These are phyloP conservation scores for Penicillium sp. DNA, from an alignment of 2,329 filamentous ascomycete species.

Conservation along the genomic window DNA sequence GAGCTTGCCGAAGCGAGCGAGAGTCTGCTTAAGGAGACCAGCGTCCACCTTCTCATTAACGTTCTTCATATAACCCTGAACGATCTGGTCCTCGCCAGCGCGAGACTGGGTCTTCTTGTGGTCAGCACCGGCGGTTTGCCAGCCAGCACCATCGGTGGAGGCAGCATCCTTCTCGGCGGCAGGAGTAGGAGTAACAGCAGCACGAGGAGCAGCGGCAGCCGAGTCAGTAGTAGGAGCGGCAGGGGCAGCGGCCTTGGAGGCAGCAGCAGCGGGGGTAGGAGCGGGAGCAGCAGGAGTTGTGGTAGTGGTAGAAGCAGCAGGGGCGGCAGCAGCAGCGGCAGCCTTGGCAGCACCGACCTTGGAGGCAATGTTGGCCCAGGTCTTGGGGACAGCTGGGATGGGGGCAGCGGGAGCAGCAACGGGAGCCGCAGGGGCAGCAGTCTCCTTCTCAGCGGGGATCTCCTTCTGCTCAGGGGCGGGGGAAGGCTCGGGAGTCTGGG, in stretches of 20 bases:
- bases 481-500: slow-evolving; percentile 64
- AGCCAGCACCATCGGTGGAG: slow-evolving; percentile 67
- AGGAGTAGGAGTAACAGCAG: slow-evolving; percentile 43
- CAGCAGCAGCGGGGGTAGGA: slow-evolving; percentile 33
- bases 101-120: slow-evolving; percentile 85
- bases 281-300: slow-evolving; percentile 40
- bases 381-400: slow-evolving; percentile 58
- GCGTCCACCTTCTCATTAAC: slow-evolving; percentile 86
- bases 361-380: slow-evolving; percentile 66
- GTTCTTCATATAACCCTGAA: slow-evolving; percentile 91
- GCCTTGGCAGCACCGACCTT: slow-evolving; percentile 41
- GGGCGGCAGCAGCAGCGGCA: slow-evolving; percentile 35
- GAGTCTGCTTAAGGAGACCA: slow-evolving; percentile 68
- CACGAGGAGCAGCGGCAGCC: slow-evolving; percentile 37
- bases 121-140: slow-evolving; percentile 80
- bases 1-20: slow-evolving; percentile 71
- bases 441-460: slow-evolving; percentile 56
- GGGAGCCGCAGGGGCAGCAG: slow-evolving; percentile 37
- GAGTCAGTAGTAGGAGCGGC: slow-evolving; percentile 35
- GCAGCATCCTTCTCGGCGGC: slow-evolving; percentile 71
- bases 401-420: slow-evolving; percentile 42
- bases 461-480: slow-evolving; percentile 54
- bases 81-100: slow-evolving; percentile 70
- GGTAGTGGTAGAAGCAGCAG: slow-evolving; percentile 38
- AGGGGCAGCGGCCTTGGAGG: slow-evolving; percentile 40